Evolutionary conservation across 2,329 filamentous ascomycete species (phyloP).

Genomic region (Cladophialophora immunda): DNA sequence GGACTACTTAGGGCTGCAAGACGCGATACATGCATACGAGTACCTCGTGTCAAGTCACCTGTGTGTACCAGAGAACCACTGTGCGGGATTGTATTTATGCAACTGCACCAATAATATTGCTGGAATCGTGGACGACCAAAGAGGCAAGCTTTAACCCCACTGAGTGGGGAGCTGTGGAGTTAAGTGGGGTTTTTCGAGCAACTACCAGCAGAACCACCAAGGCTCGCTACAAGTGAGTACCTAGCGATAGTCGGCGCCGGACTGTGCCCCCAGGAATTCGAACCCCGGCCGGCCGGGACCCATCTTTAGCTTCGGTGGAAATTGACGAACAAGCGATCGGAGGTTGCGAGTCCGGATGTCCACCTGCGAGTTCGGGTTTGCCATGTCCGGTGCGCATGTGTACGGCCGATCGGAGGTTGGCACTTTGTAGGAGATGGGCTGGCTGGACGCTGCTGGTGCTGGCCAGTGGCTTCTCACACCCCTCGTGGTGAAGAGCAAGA

Average conservation of each 20-base stretch:
- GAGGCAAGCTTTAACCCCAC: neutral
- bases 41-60: neutral
- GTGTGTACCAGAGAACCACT: neutral
- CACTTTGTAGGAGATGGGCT: neutral
- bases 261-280: too few relatives aligned
- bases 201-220: neutral
- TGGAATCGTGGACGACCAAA: neutral
- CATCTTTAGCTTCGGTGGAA: too few relatives aligned
- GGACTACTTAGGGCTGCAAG: neutral
- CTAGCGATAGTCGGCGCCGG: too few relatives aligned
- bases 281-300: neutral
- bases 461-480: too few relatives aligned
- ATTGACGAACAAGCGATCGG: neutral
- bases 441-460: too few relatives aligned
- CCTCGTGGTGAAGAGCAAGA: too few relatives aligned
- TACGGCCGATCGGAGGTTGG: neutral
- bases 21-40: neutral
- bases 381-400: neutral
- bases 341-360: neutral
- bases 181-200: neutral
- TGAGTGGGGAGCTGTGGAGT: neutral
- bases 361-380: neutral
- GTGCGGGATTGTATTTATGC: neutral
- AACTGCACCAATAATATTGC: neutral
- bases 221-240: neutral